Conservation (phyloP, 768 basidiomycete genomes). For the Lepiota brunneoincarnata region DNA sequence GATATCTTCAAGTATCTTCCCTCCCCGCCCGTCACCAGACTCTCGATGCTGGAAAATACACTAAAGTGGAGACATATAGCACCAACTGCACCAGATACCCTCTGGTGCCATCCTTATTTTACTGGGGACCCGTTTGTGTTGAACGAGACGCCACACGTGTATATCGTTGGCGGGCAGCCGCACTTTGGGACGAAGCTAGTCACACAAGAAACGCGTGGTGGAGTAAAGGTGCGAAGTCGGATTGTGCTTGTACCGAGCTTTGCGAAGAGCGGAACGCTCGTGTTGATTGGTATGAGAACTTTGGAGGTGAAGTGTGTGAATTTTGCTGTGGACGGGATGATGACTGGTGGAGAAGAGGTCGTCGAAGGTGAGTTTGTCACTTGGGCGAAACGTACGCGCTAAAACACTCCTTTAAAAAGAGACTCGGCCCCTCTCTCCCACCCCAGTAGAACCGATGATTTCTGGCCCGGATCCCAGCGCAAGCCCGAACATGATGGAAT, state of each 20-base stretch:
- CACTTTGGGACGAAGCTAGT: slow-evolving; percentile 76
- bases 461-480: slow-evolving; percentile 20
- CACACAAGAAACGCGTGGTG: slow-evolving; percentile 29
- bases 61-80: slow-evolving; percentile 94
- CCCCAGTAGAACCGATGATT: slow-evolving; percentile 22
- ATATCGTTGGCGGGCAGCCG: slow-evolving; percentile 90
- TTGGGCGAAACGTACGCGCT: background rate
- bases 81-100: slow-evolving; percentile 97
- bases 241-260: slow-evolving; percentile 84
- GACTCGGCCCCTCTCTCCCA: slow-evolving; percentile 14
- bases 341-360: slow-evolving; percentile 23
- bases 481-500: slow-evolving; percentile 14
- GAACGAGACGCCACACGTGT: slow-evolving; percentile 81
- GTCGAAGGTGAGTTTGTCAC: slow-evolving; percentile 16
- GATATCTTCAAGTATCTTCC: slow-evolving; percentile 94
- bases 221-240: slow-evolving; percentile 47
- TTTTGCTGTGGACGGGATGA: slow-evolving; percentile 52
- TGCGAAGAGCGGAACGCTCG: slow-evolving; percentile 71
- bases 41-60: slow-evolving; percentile 75
- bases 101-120: slow-evolving; percentile 97
- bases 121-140: slow-evolving; percentile 88
- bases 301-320: slow-evolving; percentile 64
- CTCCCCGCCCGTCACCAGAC: slow-evolving; percentile 63
- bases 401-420: slow-evolving; percentile 13
- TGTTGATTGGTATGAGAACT: slow-evolving; percentile 76